These are phyloP conservation scores for Dryas alaskensis DNA, from an alignment of 306 rosid species.

Conservation along the genomic window DNA sequence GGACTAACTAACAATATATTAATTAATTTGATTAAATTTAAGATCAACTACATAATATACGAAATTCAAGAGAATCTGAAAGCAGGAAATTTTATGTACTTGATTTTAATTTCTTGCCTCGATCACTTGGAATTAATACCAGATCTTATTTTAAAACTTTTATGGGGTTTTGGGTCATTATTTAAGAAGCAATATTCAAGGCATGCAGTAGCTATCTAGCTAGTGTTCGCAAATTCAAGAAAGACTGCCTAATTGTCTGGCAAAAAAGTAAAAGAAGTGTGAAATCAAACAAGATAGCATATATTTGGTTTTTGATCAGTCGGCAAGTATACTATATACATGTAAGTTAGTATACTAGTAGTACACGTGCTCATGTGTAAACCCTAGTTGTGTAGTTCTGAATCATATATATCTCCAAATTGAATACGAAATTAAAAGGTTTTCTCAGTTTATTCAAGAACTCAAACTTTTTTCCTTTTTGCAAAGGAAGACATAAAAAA, in stretches of 20 bases:
- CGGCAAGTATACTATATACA: background rate
- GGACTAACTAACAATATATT: too few species aligned
- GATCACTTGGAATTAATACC: background rate
- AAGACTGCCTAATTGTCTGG: constrained; percentile 29
- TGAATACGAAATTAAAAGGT: background rate
- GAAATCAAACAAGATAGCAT: constrained; percentile 20
- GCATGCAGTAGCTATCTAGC: background rate
- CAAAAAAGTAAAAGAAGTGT: constrained; percentile 29
- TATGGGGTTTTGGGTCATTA: background rate
- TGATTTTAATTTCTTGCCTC: background rate
- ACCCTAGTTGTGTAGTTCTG: too few species aligned
- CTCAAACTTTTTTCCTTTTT: too few species aligned
- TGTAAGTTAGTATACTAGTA: background rate
- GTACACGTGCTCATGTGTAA: too few species aligned
- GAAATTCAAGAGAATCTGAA: too few species aligned
- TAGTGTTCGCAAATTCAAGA: constrained; percentile 18
- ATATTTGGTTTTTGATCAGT: background rate
- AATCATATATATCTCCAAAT: background rate
- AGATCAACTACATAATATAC: too few species aligned
- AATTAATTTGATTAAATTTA: too few species aligned
- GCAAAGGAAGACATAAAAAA: too few species aligned
- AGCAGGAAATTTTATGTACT: background rate
- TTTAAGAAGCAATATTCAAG: background rate
- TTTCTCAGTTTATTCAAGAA: too few species aligned
- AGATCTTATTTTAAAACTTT: background rate